Evolutionary conservation across 192 early-diverging fungal genomes (phyloP).

Genomic region (Coemansia sp.): DNA sequence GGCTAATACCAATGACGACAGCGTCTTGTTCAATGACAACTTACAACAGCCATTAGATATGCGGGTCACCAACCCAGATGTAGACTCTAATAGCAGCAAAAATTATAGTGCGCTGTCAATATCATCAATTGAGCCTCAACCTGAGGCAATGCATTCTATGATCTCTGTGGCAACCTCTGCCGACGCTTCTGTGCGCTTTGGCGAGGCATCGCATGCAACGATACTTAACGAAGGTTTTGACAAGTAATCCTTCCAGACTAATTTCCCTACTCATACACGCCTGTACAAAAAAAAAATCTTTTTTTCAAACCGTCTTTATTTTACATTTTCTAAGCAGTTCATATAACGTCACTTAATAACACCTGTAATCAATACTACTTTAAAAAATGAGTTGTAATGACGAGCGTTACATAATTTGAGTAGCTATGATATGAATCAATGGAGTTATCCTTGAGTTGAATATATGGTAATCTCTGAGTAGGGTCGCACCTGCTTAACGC

Average conservation of each 20-base stretch:
- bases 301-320: too few species aligned
- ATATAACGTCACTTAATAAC: too few species aligned
- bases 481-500: constrained; percentile 17
- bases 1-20: neutral
- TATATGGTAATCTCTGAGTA: constrained; percentile 4
- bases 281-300: too few species aligned
- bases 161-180: constrained; percentile 10
- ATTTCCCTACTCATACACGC: too few species aligned
- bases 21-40: constrained; percentile 9
- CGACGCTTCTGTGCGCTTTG: constrained; percentile 13
- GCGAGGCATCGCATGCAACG: constrained; percentile 5
- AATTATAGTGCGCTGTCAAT: neutral
- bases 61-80: constrained; percentile 11
- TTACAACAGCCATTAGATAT: constrained; percentile 15
- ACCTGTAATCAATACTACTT: neutral
- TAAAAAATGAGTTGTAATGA: neutral
- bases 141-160: neutral
- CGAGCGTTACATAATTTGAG: too few species aligned
- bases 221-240: constrained; percentile 22
- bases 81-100: neutral
- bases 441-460: neutral
- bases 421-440: too few species aligned
- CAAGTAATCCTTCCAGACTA: too few species aligned
- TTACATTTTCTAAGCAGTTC: too few species aligned
- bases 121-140: neutral